phyloP scores from a whole-genome alignment of 495 filamentous ascomycete genomes.

The Evansstolkia leycettana region DNA sequence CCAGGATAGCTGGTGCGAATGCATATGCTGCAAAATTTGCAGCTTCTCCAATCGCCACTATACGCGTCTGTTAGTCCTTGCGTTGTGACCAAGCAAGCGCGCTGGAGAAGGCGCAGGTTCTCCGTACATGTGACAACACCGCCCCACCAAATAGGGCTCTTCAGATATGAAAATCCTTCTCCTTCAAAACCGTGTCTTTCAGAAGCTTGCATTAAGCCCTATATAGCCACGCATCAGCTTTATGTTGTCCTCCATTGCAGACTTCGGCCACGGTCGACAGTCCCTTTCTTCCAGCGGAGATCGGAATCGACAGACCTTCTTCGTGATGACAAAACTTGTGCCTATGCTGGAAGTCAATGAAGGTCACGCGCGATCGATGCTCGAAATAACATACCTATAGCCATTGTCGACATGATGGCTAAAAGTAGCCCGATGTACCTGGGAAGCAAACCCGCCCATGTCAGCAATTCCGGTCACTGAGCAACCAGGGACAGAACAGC shows the following conservation, averaged over 20 bases:
- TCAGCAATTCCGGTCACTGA: constrained; percentile 19
- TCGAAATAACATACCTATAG: constrained; percentile 58
- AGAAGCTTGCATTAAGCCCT: constrained; percentile 85
- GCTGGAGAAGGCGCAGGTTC: neutral
- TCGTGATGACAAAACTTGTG: constrained; percentile 88
- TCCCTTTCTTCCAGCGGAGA: constrained; percentile 1
- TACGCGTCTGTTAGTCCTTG: constrained; percentile 9
- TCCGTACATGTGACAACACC: constrained; percentile 75
- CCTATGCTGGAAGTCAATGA: constrained; percentile 37
- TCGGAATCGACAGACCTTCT: constrained; percentile 51
- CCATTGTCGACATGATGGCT: constrained; percentile 84
- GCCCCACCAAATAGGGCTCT: constrained; percentile 89
- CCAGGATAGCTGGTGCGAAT: constrained; percentile 92
- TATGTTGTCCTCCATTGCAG: neutral
- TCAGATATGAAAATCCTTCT: constrained; percentile 87
- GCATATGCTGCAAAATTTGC: constrained; percentile 97
- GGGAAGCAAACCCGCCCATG: constrained; percentile 11
- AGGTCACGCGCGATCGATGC: neutral
- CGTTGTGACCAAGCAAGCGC: neutral
- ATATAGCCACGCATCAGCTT: constrained; percentile 11
- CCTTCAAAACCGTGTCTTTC: constrained; percentile 92
- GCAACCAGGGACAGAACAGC: constrained; percentile 2
- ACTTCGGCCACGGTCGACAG: neutral
- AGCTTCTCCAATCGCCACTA: constrained; percentile 74
- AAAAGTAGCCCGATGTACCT: constrained; percentile 85